Evolutionary conservation across 2,329 filamentous ascomycete genomes (phyloP).

Genomic region (Claviceps lovelessii): DNA sequence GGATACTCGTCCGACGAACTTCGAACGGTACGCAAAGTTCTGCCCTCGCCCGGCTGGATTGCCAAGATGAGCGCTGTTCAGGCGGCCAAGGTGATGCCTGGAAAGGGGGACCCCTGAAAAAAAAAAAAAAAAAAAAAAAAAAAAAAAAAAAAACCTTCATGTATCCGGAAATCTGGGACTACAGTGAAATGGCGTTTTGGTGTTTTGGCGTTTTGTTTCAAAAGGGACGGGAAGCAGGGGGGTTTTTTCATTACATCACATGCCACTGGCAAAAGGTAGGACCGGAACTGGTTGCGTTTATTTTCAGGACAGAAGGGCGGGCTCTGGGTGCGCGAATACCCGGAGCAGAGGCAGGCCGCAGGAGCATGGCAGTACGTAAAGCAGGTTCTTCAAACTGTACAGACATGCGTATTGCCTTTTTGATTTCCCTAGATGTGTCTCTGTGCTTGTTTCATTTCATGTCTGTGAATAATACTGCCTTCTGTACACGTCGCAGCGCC

Average conservation of each 20-base stretch:
- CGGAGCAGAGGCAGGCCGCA: neutral
- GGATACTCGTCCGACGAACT: conserved; percentile 92
- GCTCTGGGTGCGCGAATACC: neutral
- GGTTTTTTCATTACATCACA: neutral
- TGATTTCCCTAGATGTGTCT: neutral
- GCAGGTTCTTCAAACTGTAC: neutral
- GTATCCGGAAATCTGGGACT: neutral
- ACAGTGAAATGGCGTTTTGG: neutral
- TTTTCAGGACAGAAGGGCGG: neutral
- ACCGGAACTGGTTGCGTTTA: neutral
- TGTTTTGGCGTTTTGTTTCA: too few relatives aligned
- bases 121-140: neutral
- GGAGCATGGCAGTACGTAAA: neutral
- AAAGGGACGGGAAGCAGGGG: neutral
- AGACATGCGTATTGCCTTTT: neutral
- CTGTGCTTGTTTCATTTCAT: too few relatives aligned
- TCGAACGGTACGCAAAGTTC: conserved; percentile 83
- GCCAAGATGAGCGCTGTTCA: conserved; percentile 95
- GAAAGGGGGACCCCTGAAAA: conserved; percentile 32
- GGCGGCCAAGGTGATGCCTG: conserved; percentile 69
- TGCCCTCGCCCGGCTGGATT: conserved; percentile 79
- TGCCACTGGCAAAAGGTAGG: neutral
- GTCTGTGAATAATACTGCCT: too few relatives aligned
- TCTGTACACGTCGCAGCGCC: too few relatives aligned
- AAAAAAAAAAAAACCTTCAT: neutral